These are phyloP conservation scores for Neonectria ditissima DNA, from an alignment of 2,329 filamentous ascomycete species.

Conservation along the genomic window DNA sequence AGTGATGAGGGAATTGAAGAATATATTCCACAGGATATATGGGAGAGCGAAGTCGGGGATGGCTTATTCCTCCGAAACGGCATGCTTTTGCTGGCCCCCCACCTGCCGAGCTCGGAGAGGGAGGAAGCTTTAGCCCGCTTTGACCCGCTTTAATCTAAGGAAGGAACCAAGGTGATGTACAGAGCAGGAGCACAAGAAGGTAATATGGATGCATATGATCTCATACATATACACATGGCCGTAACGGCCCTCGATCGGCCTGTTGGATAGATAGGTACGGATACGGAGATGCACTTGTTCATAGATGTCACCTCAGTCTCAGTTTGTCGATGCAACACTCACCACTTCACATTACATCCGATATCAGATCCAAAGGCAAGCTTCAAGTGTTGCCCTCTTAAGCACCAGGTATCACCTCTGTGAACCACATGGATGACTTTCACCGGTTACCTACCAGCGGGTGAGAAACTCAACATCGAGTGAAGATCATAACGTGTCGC, in stretches of 20 bases:
- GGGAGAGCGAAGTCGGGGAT: slow-evolving; percentile 1
- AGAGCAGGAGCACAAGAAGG: slow-evolving; percentile 17
- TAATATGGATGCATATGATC: slow-evolving; percentile 18
- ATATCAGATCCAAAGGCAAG: slow-evolving; percentile 9
- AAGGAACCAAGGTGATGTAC: slow-evolving; percentile 18
- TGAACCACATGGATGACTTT: slow-evolving; percentile 20
- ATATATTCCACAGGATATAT: slow-evolving; percentile 3
- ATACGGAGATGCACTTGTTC: slow-evolving; percentile 23
- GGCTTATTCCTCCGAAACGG: slow-evolving; percentile 18
- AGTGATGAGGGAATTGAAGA: slow-evolving; percentile 1
- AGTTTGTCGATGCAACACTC: slow-evolving; percentile 18
- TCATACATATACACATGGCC: slow-evolving; percentile 23
- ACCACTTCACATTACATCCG: slow-evolving; percentile 26
- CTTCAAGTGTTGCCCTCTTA: slow-evolving; percentile 5
- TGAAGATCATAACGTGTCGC: slow-evolving; percentile 14
- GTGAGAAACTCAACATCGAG: slow-evolving; percentile 20
- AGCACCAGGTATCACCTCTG: slow-evolving; percentile 21
- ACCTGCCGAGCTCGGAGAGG: slow-evolving; percentile 33
- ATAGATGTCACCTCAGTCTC: slow-evolving; percentile 26
- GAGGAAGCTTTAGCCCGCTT: slow-evolving; percentile 25
- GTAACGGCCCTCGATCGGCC: slow-evolving; percentile 25
- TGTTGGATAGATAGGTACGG: slow-evolving; percentile 23
- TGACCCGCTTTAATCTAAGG: slow-evolving; percentile 3
- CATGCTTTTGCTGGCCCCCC: slow-evolving; percentile 18
- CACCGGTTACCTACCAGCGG: slow-evolving; percentile 14